These are phyloP conservation scores for Abelmoschus esculentus DNA, from an alignment of 345 rosid species.

Conservation along the genomic window DNA sequence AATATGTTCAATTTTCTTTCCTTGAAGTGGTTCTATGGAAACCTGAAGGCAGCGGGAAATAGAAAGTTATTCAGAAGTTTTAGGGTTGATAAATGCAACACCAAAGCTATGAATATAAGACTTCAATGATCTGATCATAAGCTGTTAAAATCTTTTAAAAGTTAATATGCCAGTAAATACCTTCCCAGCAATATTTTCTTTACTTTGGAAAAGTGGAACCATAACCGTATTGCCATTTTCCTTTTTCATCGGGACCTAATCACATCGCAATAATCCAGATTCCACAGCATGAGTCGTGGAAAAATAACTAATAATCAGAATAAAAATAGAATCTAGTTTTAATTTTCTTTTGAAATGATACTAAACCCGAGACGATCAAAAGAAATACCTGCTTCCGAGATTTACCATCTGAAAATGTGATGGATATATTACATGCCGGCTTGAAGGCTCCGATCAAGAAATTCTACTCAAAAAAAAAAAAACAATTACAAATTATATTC, in stretches of 20 bases:
- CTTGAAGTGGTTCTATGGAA: slow-evolving; percentile 78
- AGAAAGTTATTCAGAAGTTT: not conserved
- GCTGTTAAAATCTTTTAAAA: not conserved
- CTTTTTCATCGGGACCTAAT: slow-evolving; percentile 83
- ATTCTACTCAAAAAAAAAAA: slow-evolving; percentile 33
- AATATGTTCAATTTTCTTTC: slow-evolving; percentile 90
- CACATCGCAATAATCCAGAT: slow-evolving; percentile 7
- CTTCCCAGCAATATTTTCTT: slow-evolving; percentile 89
- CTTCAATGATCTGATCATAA: not conserved
- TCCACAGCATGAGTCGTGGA: not conserved
- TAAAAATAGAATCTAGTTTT: not conserved
- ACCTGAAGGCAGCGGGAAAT: slow-evolving; percentile 34
- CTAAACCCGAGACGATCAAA: not conserved
- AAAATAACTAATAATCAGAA: not conserved
- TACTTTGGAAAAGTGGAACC: slow-evolving; percentile 85
- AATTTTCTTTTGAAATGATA: not conserved
- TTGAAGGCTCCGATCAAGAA: slow-evolving; percentile 93
- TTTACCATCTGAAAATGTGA: slow-evolving; percentile 72
- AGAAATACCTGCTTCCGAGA: slow-evolving; percentile 65
- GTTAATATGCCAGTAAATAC: slow-evolving; percentile 24
- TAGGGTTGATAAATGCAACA: not conserved
- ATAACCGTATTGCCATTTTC: slow-evolving; percentile 79
- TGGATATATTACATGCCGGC: slow-evolving; percentile 72
- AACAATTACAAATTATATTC: not conserved
- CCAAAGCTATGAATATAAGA: not conserved